Conservation (phyloP, 2,329 filamentous ascomycete genomes). For the Trichoderma atroviride region DNA sequence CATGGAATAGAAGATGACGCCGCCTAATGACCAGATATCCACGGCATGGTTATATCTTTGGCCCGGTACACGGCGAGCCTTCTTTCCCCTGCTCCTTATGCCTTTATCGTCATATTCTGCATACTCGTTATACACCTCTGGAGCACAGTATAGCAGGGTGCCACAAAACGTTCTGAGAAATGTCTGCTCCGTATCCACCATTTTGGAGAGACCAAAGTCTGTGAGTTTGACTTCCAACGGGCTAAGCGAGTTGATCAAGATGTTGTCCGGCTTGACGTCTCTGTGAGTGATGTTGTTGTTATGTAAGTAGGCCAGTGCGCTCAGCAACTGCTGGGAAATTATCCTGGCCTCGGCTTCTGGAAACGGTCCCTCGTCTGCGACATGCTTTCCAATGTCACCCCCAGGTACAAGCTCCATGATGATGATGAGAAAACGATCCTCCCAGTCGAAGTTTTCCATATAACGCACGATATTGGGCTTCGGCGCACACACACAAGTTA, state of each 20-base stretch:
- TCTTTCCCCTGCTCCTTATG: constrained; percentile 64
- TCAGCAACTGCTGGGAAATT: constrained; percentile 76
- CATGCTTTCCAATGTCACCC: constrained; percentile 79
- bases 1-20: constrained; percentile 87
- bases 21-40: constrained; percentile 95
- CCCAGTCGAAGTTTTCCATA: constrained; percentile 83
- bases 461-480: constrained; percentile 89
- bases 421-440: constrained; percentile 84
- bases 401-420: constrained; percentile 90
- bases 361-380: constrained; percentile 64
- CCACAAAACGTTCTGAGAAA: constrained; percentile 97
- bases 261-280: constrained; percentile 99
- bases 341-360: constrained; percentile 68
- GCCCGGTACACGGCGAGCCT: constrained; percentile 58
- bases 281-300: constrained; percentile 88
- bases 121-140: constrained; percentile 86
- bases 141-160: constrained; percentile 92
- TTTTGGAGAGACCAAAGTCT: constrained; percentile 95
- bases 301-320: constrained; percentile 85
- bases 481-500: neutral
- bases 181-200: constrained; percentile 85
- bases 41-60: constrained; percentile 87
- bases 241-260: constrained; percentile 73
- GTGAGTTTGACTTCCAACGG: constrained; percentile 88
- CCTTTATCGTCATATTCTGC: constrained; percentile 69